phyloP scores from a whole-genome alignment of 2,329 filamentous ascomycete genomes.

The Chaetomium sp. region DNA sequence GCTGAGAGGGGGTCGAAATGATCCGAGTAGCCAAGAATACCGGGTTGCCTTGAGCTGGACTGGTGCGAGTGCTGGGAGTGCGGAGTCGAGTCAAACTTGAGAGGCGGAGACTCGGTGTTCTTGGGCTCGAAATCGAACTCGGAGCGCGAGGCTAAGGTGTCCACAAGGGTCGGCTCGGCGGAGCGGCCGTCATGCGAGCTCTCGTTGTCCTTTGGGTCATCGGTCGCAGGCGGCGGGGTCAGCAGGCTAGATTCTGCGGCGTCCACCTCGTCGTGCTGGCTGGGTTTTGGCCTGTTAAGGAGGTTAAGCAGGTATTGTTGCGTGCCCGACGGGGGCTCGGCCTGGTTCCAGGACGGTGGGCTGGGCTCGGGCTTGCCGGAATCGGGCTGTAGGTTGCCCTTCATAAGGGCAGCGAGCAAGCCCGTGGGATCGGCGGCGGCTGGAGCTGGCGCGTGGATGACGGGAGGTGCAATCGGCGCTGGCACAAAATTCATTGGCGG shows the following conservation, averaged over 20 bases:
- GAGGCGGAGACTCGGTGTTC: constrained; percentile 32
- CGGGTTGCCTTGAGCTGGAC: constrained; percentile 24
- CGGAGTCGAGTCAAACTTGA: constrained; percentile 35
- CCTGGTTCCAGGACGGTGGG: constrained; percentile 48
- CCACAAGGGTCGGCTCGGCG: constrained; percentile 33
- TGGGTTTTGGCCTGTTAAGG: constrained; percentile 75
- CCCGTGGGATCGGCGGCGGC: constrained; percentile 59
- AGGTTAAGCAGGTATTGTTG: constrained; percentile 85
- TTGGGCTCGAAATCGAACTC: constrained; percentile 38
- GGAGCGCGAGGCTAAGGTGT: constrained; percentile 34
- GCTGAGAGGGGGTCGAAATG: constrained; percentile 47
- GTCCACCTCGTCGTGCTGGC: constrained; percentile 57
- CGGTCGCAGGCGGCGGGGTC: constrained; percentile 49
- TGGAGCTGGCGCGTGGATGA: constrained; percentile 60
- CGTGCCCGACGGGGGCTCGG: constrained; percentile 65
- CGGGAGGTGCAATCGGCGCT: constrained; percentile 36
- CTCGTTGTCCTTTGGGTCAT: constrained; percentile 36
- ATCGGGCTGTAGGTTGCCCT: constrained; percentile 56
- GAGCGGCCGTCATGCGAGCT: constrained; percentile 31
- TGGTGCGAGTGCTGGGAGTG: constrained; percentile 37
- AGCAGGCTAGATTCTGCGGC: constrained; percentile 47
- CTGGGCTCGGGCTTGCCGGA: constrained; percentile 44
- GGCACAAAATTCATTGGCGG: constrained; percentile 32
- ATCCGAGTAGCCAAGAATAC: constrained; percentile 42
- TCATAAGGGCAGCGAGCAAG: constrained; percentile 62